Evolutionary conservation across 495 filamentous ascomycete species (phyloP), one percentile per base, ranked within the genome.

Genomic region (Usnea hakonensis): DNA sequence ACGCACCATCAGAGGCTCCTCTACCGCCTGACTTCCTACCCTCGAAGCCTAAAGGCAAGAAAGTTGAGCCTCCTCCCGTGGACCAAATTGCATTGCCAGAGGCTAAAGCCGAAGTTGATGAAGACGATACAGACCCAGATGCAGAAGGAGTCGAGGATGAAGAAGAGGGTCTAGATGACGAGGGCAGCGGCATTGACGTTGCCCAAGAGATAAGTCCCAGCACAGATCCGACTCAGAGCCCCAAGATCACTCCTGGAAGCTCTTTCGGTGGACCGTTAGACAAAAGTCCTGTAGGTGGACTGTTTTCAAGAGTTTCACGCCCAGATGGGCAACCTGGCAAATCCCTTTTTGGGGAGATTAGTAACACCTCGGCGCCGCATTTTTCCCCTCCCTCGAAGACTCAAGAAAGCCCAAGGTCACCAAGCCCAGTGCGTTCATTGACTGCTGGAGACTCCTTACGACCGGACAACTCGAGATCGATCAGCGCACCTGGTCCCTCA

Each of bases 351-450:
- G 88, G 87, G n/a, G 87, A 90, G 65, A 75, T 89, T 33, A 64
- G 72, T 21, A 80, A 76, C 28, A 71, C 57, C 28, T 65, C 74
- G 54, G 78, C 79, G 52, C 77, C 85, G 17, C 64, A 79, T 52
- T 74, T 86, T 65, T 81, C 86, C 9, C 81, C 83, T 46, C 83
- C 86, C 33, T 81, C 77, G 57, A 65, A 53, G 32, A 66, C 35
- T 53, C 81, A 73, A 44, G 78, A 83, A 59, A 85, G 83, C 58
- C 87, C 88, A 44, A 83, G 89, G 36, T 94, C 90, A 13, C 90
- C 90, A 16, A 94, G 90, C 65, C 90, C 91, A 0, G 75, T 90
- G 3, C 86, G 90, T 21, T 72, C 75, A 26, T 71, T 73, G 8
- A 68, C 79, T 9, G 78, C 75, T 23, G 72, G 75, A 57, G 79